Percentiles rank a stretch among this genome's conserved stretches.
Conservation (phyloP, 169 alveolate species). For the Babesia divergens region DNA sequence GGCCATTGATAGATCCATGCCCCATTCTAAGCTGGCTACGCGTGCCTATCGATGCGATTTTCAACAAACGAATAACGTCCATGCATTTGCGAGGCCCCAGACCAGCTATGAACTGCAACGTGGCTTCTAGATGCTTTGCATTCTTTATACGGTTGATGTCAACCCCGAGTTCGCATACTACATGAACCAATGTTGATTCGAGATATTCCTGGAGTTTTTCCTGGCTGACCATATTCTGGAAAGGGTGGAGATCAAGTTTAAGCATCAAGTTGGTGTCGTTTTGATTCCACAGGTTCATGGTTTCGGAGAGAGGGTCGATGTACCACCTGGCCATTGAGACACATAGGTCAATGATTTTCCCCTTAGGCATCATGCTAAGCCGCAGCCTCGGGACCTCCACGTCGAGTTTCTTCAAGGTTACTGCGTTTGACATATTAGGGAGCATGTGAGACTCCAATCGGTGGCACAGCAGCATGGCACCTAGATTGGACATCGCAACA, state of each 20-base stretch:
- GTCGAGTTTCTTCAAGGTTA: slow-evolving; percentile 14
- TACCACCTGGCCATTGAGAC: slow-evolving; percentile 59
- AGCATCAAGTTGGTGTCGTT: slow-evolving; percentile 62
- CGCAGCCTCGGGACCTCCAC: slow-evolving; percentile 34
- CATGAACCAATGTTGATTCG: slow-evolving; percentile 10
- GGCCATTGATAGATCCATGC: slow-evolving; percentile 9
- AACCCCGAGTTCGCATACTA: slow-evolving; percentile 40
- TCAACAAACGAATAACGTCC: slow-evolving; percentile 37
- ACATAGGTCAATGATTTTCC: background rate
- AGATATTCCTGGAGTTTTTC: slow-evolving; percentile 60
- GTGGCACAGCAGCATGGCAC: slow-evolving; percentile 2
- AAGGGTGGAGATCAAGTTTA: slow-evolving; percentile 71
- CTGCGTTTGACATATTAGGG: background rate
- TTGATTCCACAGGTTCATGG: slow-evolving; percentile 68
- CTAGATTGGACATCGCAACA: slow-evolving; percentile 12
- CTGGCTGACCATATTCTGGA: slow-evolving; percentile 63
- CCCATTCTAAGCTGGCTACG: slow-evolving; percentile 40
- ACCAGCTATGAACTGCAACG: slow-evolving; percentile 70
- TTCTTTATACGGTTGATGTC: slow-evolving; percentile 26
- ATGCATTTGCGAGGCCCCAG: slow-evolving; percentile 69
- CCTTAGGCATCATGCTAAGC: background rate
- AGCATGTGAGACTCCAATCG: slow-evolving; percentile 1
- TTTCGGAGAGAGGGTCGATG: slow-evolving; percentile 68
- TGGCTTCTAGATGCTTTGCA: slow-evolving; percentile 13
- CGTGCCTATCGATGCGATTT: slow-evolving; percentile 20